A percentile compares a stretch with the other conserved stretches of the same genome.
phyloP scores from a whole-genome alignment of 108 stramenopile genomes.

The Cyclotella kingstonii region DNA sequence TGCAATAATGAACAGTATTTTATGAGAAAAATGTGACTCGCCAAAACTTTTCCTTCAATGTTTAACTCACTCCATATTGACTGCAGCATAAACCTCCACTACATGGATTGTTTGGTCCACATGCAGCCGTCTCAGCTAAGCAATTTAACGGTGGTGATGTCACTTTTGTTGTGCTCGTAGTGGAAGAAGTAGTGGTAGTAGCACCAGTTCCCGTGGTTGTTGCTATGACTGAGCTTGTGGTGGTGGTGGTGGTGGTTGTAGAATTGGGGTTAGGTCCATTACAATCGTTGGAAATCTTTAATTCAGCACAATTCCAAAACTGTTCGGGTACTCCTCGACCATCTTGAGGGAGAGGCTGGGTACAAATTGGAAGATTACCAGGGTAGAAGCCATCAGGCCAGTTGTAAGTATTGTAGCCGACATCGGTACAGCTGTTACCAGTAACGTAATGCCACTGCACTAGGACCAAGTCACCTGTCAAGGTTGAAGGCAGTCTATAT shows the following conservation, averaged over 20 bases:
- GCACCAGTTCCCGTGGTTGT: not conserved
- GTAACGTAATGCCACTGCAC: constrained; percentile 20
- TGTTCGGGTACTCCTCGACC: constrained; percentile 28
- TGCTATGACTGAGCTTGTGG: not conserved
- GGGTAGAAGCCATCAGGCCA: constrained; percentile 21
- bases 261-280: not conserved
- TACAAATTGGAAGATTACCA: constrained; percentile 18
- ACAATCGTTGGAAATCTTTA: constrained; percentile 20
- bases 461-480: constrained; percentile 8
- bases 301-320: constrained; percentile 43
- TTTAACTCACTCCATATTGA: constrained; percentile 11
- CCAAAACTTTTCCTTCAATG: not conserved
- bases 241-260: constrained; percentile 8
- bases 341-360: constrained; percentile 14
- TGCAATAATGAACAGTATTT: not conserved
- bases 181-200: not conserved
- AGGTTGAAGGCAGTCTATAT: not conserved
- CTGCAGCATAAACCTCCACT: constrained; percentile 13
- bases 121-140: not conserved
- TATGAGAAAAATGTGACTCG: not conserved
- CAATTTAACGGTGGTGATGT: constrained; percentile 1
- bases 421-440: constrained; percentile 6
- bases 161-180: constrained; percentile 3
- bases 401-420: constrained; percentile 25
- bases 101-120: constrained; percentile 20